Evolutionary conservation across 1,284 basidiomycete species (phyloP), one percentile per base, ranked within the genome.

Genomic region (Schizopora paradoxa): DNA sequence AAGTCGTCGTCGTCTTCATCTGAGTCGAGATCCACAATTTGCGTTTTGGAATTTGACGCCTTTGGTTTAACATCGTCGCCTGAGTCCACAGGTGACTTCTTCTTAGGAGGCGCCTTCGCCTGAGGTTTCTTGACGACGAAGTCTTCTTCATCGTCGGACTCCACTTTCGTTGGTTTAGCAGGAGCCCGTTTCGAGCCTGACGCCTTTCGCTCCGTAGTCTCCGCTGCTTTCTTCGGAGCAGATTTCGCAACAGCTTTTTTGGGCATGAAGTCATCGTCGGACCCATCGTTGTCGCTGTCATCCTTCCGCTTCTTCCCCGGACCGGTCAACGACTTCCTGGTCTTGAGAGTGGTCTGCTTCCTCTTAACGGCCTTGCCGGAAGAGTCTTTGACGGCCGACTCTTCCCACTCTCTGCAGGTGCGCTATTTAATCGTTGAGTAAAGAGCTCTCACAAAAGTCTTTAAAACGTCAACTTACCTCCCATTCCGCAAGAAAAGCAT

Each of bases 401-500:
- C 66, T 32, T 77, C 74, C 65, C 79, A 81, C 14, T 74, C 72
- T 44, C 76, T 70, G 57, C 86, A 85, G 11, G 76, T 70, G 54
- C 72, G 73, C 79, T 88, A 55, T 41, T 59, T 50, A 25, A 49
- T 56, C 5, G 48, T n/a, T 28, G 35, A 38, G 27, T 31, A 31
- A 3, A 41, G 8, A 23, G n/a, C 10, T 27, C n/a, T 51, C 14
- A 28, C 23, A 32, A 37, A 41, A 43, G 21, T 16, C 8, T 47
- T 23, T 11, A 18, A 38, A 39, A 32, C 11, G n/a, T 19, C 13
- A 35, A 68, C 83, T 53, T 51, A 87, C 91, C 65, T 90, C 77
- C 91, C 92, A 98, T 58, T 87, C 82, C 32, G 67, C 73, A 32
- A 92, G 63, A 74, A 99, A 96, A 22, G 64, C 67, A 58, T 94